A percentile compares a stretch with the other conserved stretches of the same genome.
These are phyloP conservation scores for Amanita thiersii DNA, from an alignment of 768 basidiomycete species.

Conservation along the genomic window DNA sequence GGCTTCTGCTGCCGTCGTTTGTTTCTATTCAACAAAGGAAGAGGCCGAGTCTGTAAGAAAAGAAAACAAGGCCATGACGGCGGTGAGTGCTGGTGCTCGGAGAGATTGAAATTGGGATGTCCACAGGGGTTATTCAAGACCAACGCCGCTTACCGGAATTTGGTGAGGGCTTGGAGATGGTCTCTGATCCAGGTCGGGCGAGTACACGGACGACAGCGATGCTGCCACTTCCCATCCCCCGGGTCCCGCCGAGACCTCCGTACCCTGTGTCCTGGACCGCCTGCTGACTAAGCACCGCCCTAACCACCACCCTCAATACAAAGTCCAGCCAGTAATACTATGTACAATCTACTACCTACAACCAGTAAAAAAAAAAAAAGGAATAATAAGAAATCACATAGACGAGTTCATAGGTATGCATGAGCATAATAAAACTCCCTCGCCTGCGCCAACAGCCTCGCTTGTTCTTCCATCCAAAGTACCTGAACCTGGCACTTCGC, in stretches of 20 bases:
- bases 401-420: background rate
- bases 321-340: too few relatives aligned
- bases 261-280: slow-evolving; percentile 5
- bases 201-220: slow-evolving; percentile 6
- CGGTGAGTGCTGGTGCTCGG: background rate
- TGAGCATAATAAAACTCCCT: slow-evolving; percentile 30
- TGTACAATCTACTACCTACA: too few relatives aligned
- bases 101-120: background rate
- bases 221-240: background rate
- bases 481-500: slow-evolving; percentile 50
- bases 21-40: too few relatives aligned
- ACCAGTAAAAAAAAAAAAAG: too few relatives aligned
- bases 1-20: too few relatives aligned
- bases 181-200: slow-evolving; percentile 5
- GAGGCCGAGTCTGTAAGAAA: too few relatives aligned
- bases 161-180: slow-evolving; percentile 3
- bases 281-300: slow-evolving; percentile 6
- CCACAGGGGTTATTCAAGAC: slow-evolving; percentile 3
- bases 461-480: slow-evolving; percentile 45
- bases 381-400: background rate
- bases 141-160: slow-evolving; percentile 7
- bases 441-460: slow-evolving; percentile 27
- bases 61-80: background rate
- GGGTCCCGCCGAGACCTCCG: slow-evolving; percentile 9
- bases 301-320: too few relatives aligned